Conservation (phyloP, 441 rosid species). For the Jatropha multifida region DNA sequence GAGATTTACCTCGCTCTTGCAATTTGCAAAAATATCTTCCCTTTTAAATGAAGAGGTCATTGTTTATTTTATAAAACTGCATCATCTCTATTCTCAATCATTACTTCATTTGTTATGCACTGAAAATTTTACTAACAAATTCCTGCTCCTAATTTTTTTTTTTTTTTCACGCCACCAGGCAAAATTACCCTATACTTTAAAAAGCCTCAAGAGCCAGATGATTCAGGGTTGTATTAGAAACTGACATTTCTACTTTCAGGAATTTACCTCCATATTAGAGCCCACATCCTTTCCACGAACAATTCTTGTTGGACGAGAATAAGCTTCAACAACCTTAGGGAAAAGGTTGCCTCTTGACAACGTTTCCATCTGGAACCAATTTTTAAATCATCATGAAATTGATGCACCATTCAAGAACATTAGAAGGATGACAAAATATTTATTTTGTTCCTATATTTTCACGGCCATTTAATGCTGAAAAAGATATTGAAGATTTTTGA, state of each 20-base stretch:
- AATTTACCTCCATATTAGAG: slow-evolving; percentile 57
- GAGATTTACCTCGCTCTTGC: too few species aligned
- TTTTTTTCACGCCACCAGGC: too few species aligned
- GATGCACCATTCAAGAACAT: slow-evolving; percentile 6
- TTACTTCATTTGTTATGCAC: not conserved
- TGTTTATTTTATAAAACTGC: too few species aligned
- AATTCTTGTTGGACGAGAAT: slow-evolving; percentile 97
- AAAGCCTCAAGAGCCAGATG: not conserved
- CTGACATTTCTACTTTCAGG: not conserved
- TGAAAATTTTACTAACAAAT: not conserved
- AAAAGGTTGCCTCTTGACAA: slow-evolving; percentile 62
- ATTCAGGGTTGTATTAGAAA: not conserved
- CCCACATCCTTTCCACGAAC: slow-evolving; percentile 86
- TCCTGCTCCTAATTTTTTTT: not conserved
- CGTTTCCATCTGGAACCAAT: slow-evolving; percentile 66
- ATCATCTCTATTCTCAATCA: too few species aligned
- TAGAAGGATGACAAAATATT: not conserved
- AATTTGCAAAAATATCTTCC: too few species aligned
- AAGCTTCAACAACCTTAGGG: slow-evolving; percentile 83
- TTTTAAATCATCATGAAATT: slow-evolving; percentile 14
- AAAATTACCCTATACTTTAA: too few species aligned
- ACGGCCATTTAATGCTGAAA: not conserved
- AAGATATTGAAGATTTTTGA: too few species aligned
- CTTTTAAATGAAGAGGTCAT: not conserved
- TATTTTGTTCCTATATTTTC: not conserved